These are phyloP conservation scores for Monosiga brevicollis DNA, from an alignment of 78 protist genomes.

Conservation along the genomic window DNA sequence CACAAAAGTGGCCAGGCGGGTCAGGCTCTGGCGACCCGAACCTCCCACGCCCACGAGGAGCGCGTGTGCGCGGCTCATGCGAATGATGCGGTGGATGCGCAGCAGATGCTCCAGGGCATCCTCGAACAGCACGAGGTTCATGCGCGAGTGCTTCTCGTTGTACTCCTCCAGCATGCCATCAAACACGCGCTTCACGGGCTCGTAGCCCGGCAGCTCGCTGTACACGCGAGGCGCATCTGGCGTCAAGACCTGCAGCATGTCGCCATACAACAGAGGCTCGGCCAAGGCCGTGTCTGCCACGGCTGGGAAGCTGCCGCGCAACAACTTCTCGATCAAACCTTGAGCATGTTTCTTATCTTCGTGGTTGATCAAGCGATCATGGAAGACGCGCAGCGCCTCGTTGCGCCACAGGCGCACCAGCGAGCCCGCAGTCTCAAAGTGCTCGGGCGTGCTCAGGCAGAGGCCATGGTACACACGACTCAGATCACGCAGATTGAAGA, in stretches of 20 bases:
- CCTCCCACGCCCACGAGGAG: conserved; percentile 87
- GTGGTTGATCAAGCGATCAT: conserved; percentile 48
- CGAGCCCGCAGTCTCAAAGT: not conserved
- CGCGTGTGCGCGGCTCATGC: conserved; percentile 70
- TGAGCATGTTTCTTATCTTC: conserved; percentile 24
- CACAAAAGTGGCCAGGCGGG: conserved; percentile 60
- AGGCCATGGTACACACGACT: conserved; percentile 73
- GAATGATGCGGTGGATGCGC: conserved; percentile 63
- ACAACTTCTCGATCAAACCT: not conserved
- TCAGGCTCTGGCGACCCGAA: conserved; percentile 65
- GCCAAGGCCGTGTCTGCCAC: not conserved
- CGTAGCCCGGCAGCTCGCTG: conserved; percentile 45
- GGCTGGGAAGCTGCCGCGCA: not conserved
- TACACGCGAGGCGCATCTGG: conserved; percentile 26
- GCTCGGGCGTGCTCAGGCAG: conserved; percentile 20
- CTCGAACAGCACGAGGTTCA: conserved; percentile 75
- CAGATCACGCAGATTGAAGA: conserved; percentile 84
- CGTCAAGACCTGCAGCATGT: conserved; percentile 31
- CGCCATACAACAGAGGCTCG: conserved; percentile 58
- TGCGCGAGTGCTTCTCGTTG: conserved; percentile 27
- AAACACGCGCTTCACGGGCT: conserved; percentile 8
- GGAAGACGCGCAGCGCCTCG: conserved; percentile 72
- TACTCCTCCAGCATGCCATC: conserved; percentile 49
- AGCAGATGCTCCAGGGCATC: conserved; percentile 65
- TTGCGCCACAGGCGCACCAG: conserved; percentile 69